phyloP scores from a whole-genome alignment of 1,139 yeast genomes.

The Protomyces pachydermus region DNA sequence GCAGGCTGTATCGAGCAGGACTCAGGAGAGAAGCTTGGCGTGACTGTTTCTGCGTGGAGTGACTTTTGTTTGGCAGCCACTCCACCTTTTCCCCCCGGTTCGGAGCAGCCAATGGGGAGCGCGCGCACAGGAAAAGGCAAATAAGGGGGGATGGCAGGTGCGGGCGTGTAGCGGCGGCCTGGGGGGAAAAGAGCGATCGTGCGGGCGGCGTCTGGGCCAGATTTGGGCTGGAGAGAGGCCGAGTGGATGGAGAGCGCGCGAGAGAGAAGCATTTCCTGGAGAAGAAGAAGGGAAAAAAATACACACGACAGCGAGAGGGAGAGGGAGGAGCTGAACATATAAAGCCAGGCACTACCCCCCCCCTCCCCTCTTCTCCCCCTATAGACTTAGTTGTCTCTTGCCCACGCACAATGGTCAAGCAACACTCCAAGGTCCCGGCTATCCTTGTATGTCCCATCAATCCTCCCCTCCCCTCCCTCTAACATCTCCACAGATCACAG shows the following conservation, averaged over 20 bases:
- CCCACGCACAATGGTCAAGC: neutral
- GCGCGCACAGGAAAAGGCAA: no score
- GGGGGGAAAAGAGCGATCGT: no score
- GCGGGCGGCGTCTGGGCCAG: no score
- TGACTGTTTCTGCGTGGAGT: no score
- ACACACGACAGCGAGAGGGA: neutral
- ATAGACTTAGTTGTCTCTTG: neutral
- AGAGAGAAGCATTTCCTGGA: neutral
- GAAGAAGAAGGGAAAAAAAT: neutral
- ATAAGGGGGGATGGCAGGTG: no score
- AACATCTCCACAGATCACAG: neutral
- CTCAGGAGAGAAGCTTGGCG: no score
- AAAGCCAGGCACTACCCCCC: neutral
- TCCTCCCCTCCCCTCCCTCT: neutral
- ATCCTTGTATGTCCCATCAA: neutral
- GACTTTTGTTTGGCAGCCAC: no score
- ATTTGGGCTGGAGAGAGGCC: no score
- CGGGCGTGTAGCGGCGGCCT: no score
- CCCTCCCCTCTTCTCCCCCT: neutral
- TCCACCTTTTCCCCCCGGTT: no score
- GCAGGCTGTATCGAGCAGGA: no score
- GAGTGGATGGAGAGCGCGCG: neutral
- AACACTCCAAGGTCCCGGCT: conserved; percentile 1
- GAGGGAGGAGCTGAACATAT: neutral
- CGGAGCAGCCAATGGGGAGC: no score